A percentile compares a stretch with the other conserved stretches of the same genome.
phyloP scores from a whole-genome alignment of 2,329 filamentous ascomycete genomes.

The Epichloe sibirici region DNA sequence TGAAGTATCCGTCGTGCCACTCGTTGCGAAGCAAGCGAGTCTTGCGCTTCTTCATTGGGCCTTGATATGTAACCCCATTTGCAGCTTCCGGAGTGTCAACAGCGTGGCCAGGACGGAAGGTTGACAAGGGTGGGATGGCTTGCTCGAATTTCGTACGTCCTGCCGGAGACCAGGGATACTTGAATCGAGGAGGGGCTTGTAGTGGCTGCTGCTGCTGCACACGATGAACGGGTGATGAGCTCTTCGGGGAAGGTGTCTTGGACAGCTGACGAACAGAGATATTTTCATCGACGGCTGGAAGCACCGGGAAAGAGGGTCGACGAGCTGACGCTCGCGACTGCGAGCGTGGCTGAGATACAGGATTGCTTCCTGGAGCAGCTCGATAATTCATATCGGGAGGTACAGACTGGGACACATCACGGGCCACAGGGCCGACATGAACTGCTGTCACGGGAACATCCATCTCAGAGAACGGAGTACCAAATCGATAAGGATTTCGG shows the following conservation, averaged over 20 bases:
- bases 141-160: constrained; percentile 34
- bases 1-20: constrained; percentile 88
- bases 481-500: constrained; percentile 55
- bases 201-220: constrained; percentile 27
- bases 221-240: constrained; percentile 23
- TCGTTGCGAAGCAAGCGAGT: constrained; percentile 81
- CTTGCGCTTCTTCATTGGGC: constrained; percentile 90
- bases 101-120: constrained; percentile 13
- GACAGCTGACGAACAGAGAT: constrained; percentile 28
- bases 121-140: constrained; percentile 26
- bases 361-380: constrained; percentile 21
- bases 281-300: constrained; percentile 60
- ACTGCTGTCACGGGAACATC: constrained; percentile 73
- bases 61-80: constrained; percentile 56
- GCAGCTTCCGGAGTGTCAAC: constrained; percentile 21
- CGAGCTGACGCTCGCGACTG: constrained; percentile 45
- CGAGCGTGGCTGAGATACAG: constrained; percentile 28
- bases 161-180: constrained; percentile 44
- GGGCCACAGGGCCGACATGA: constrained; percentile 57
- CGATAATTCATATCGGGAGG: constrained; percentile 87
- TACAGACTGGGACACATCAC: constrained; percentile 78
- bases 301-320: constrained; percentile 54
- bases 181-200: constrained; percentile 40
- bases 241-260: constrained; percentile 20
- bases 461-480: constrained; percentile 83